Base-by-base conservation (phyloP, 768 basidiomycete genomes). In the Guyanaporus albipodus region DNA sequence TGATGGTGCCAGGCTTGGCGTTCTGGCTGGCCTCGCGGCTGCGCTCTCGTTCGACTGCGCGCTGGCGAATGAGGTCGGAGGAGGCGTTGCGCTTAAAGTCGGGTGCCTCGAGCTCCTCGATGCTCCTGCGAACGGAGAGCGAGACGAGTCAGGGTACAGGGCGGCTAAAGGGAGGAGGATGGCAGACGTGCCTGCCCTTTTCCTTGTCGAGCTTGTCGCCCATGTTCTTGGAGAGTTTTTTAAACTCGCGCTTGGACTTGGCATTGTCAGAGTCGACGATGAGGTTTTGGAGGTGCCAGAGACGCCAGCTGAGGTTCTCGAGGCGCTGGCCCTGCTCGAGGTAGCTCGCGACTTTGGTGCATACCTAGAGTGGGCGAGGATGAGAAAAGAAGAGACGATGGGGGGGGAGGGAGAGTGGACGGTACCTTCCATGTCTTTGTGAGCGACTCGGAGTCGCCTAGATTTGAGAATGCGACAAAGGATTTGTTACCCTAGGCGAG, bases 201-300 rank as follows among this genome's bases (percentile, higher is more conserved):
- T 92, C 90, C 71, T 88, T 90, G 76, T 92, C 90, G 58, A 92
- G 75, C 67, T 88, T 91, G 73, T 92, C 90, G 53, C 90, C 80
- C 91, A 92, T 92, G 64, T 69, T 79, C 68, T 86, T 89, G 58
- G 85, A 87, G 45, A 92, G 80, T 59, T 88, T 90, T 73, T 84
- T 87, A 76, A 92, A 91, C 70, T 91, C 88, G 39, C 90, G 85
- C 64, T 90, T 90, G 14, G 85, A 67, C 69, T 82, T 87, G 34
- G 90, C 88, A 53, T 90, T 90, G 76, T 92, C 91, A 50, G 83
- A 77, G 70, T 92, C 89, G 70, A 92, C 89, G 73, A 91, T 91
- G 58, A 91, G 80, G 58, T 83, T 88, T 71, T 92, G 90, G 40
- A 92, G 80, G 64, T 91, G 88, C 90, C 90, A 92, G 67, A 92